These are phyloP conservation scores for Ogataea dorogensis DNA, from an alignment of 805 yeast genomes.

Conservation along the genomic window DNA sequence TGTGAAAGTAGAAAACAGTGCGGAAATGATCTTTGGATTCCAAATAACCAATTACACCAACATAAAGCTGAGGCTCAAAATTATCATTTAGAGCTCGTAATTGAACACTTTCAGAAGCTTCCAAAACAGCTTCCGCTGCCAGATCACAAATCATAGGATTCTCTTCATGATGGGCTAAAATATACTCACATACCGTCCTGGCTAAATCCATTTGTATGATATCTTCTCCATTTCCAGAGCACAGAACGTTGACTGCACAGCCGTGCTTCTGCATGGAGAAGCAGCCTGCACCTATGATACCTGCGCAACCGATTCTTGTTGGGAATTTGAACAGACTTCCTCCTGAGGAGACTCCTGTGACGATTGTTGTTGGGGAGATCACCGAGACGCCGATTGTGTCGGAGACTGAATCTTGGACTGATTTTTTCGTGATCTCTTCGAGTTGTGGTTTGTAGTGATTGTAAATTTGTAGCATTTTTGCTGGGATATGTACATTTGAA, in stretches of 20 bases:
- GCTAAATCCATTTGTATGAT: slow-evolving; percentile 46
- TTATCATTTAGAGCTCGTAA: slow-evolving; percentile 23
- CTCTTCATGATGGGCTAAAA: slow-evolving; percentile 7
- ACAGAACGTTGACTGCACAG: slow-evolving; percentile 31
- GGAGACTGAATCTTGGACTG: slow-evolving; percentile 19
- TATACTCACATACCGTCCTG: slow-evolving; percentile 25
- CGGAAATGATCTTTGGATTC: slow-evolving; percentile 9
- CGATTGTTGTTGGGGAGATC: slow-evolving; percentile 4
- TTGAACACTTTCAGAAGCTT: slow-evolving; percentile 10
- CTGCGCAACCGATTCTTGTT: slow-evolving; percentile 56
- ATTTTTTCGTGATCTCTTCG: slow-evolving; percentile 1
- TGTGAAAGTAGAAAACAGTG: slow-evolving; percentile 25
- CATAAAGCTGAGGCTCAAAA: slow-evolving; percentile 18
- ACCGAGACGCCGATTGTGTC: slow-evolving; percentile 49
- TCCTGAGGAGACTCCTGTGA: slow-evolving; percentile 48
- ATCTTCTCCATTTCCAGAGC: slow-evolving; percentile 61
- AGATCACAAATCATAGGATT: slow-evolving; percentile 19
- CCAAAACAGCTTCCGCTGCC: slow-evolving; percentile 17
- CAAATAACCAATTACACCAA: slow-evolving; percentile 28
- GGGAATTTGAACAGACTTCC: slow-evolving; percentile 50
- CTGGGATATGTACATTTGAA: slow-evolving; percentile 8
- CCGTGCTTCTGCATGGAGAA: slow-evolving; percentile 22
- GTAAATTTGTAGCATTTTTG: slow-evolving; percentile 14
- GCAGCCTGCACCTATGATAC: slow-evolving; percentile 45
- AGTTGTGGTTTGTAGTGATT: slow-evolving; percentile 8